phyloP scores from a whole-genome alignment of 805 yeast genomes.

The Yarrowia bubula region DNA sequence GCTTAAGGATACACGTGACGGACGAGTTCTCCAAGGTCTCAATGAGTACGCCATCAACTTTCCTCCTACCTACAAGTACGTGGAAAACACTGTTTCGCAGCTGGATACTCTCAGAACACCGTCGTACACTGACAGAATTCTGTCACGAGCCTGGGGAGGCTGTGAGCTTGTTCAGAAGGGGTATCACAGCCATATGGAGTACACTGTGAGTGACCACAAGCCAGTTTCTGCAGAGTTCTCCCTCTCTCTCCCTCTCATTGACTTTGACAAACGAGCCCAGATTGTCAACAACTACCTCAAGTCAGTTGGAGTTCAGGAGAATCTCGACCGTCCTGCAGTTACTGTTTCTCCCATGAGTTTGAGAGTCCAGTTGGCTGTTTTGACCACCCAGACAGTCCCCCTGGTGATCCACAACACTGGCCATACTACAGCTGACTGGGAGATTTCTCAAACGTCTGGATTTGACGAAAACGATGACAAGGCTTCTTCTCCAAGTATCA shows the following conservation, averaged over 20 bases:
- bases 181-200: slow-evolving; percentile 36
- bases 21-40: slow-evolving; percentile 46
- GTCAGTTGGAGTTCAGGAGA: slow-evolving; percentile 47
- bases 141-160: slow-evolving; percentile 27
- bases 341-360: slow-evolving; percentile 42
- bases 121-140: slow-evolving; percentile 58
- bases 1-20: slow-evolving; percentile 39
- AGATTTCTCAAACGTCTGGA: slow-evolving; percentile 36
- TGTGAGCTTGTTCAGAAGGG: slow-evolving; percentile 31
- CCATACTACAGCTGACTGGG: slow-evolving; percentile 43
- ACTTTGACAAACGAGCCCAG: slow-evolving; percentile 41
- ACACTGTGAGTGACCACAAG: slow-evolving; percentile 53
- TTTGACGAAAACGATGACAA: slow-evolving; percentile 29
- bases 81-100: slow-evolving; percentile 29
- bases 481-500: slow-evolving; percentile 30
- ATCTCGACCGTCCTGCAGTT: slow-evolving; percentile 45
- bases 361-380: slow-evolving; percentile 34
- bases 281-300: slow-evolving; percentile 43
- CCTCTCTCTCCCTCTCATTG: slow-evolving; percentile 40
- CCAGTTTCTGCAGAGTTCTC: slow-evolving; percentile 49
- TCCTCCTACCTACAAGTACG: slow-evolving; percentile 55
- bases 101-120: slow-evolving; percentile 45
- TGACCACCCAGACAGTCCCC: slow-evolving; percentile 33
- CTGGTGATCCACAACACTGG: slow-evolving; percentile 42
- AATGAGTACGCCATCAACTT: slow-evolving; percentile 49